Percentiles rank a stretch among this genome's conserved stretches.
phyloP scores from a whole-genome alignment of 2,329 filamentous ascomycete species.

The Mycosphaerella arachidis region DNA sequence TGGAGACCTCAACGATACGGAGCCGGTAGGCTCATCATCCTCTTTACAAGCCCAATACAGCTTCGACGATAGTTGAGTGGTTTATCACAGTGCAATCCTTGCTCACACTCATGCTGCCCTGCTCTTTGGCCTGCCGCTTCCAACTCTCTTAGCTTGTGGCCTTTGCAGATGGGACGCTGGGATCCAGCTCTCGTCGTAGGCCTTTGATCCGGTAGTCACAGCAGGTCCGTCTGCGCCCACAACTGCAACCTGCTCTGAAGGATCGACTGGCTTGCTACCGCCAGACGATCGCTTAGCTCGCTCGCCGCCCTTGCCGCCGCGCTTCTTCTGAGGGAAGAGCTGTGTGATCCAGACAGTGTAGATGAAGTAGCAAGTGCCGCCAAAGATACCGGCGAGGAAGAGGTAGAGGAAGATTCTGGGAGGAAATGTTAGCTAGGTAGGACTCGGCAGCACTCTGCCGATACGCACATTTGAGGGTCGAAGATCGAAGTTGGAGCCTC shows the following conservation, averaged over 20 bases:
- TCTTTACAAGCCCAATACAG: background rate
- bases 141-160: slow-evolving; percentile 63
- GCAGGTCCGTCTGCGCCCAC: slow-evolving; percentile 68
- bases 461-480: slow-evolving; percentile 85
- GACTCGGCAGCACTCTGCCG: background rate
- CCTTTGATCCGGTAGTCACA: slow-evolving; percentile 64
- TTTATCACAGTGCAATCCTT: background rate
- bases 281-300: slow-evolving; percentile 57
- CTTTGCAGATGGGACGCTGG: slow-evolving; percentile 83
- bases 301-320: slow-evolving; percentile 59
- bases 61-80: background rate
- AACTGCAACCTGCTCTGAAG: slow-evolving; percentile 54
- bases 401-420: slow-evolving; percentile 93
- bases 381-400: slow-evolving; percentile 74
- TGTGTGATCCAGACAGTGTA: slow-evolving; percentile 97
- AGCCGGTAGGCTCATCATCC: background rate
- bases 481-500: slow-evolving; percentile 88
- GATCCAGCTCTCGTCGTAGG: slow-evolving; percentile 92
- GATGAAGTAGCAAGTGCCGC: slow-evolving; percentile 84
- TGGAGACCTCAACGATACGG: background rate
- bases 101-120: slow-evolving; percentile 26
- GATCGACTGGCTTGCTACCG: slow-evolving; percentile 64
- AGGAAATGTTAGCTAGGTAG: slow-evolving; percentile 5
- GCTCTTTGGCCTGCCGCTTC: slow-evolving; percentile 45
- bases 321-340: slow-evolving; percentile 81